Percentiles rank a stretch among this genome's conserved stretches.
Evolutionary conservation across 768 basidiomycete genomes (phyloP).

Genomic region (Naganishia randhawae): DNA sequence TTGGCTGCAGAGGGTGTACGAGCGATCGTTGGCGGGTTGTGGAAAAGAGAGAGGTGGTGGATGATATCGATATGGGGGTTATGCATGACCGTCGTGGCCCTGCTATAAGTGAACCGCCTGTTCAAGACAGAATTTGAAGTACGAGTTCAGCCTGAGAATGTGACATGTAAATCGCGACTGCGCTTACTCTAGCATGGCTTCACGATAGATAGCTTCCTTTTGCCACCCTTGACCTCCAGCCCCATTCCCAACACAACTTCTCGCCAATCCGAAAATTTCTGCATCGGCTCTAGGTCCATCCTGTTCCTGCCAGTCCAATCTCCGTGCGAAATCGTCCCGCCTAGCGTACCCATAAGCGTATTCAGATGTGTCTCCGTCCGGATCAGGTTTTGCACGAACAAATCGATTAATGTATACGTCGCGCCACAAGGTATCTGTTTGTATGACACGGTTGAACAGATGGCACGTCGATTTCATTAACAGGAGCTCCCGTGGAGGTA

Average conservation of each 20-base stretch:
- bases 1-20: constrained; percentile 15
- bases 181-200: constrained; percentile 43
- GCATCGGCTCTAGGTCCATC: background rate
- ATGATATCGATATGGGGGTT: constrained; percentile 40
- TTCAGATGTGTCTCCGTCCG: background rate
- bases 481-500: constrained; percentile 27
- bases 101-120: constrained; percentile 38
- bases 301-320: constrained; percentile 2
- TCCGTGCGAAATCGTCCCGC: background rate
- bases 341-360: background rate
- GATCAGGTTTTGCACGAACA: constrained; percentile 16
- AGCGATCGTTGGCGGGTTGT: constrained; percentile 32
- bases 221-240: constrained; percentile 39
- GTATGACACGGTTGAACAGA: constrained; percentile 32
- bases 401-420: constrained; percentile 44
- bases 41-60: constrained; percentile 41
- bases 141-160: background rate
- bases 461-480: constrained; percentile 28
- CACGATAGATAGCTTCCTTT: constrained; percentile 40
- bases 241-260: constrained; percentile 24
- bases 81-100: constrained; percentile 33
- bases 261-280: constrained; percentile 5
- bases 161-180: background rate
- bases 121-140: background rate
- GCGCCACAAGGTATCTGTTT: constrained; percentile 43